Conservation (phyloP, 2,329 filamentous ascomycete species). For the Ophiostoma perfectum region DNA sequence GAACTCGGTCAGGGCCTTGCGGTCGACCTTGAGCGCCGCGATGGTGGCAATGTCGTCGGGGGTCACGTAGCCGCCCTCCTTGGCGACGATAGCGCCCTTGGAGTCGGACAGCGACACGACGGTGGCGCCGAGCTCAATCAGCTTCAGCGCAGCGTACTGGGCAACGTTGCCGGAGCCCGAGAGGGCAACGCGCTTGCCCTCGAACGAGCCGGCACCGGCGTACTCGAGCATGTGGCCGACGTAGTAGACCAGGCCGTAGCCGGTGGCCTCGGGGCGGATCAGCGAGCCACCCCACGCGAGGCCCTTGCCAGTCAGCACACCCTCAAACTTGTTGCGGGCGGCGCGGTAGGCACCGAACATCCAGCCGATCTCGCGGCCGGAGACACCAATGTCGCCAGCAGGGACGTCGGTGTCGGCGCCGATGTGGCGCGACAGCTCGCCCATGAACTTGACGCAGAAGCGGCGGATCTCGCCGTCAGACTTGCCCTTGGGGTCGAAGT, state of each 20-base stretch:
- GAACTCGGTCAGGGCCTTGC: slow-evolving; percentile 73
- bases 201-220: slow-evolving; percentile 77
- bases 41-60: slow-evolving; percentile 74
- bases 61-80: slow-evolving; percentile 62
- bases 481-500: slow-evolving; percentile 99
- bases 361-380: slow-evolving; percentile 86
- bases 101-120: slow-evolving; percentile 93
- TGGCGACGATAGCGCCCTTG: slow-evolving; percentile 75
- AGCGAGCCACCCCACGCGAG: slow-evolving; percentile 85
- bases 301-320: slow-evolving; percentile 94
- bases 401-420: slow-evolving; percentile 94
- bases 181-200: slow-evolving; percentile 89
- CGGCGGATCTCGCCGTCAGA: slow-evolving; percentile 93
- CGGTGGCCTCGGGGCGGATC: slow-evolving; percentile 92
- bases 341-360: slow-evolving; percentile 92
- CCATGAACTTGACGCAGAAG: slow-evolving; percentile 96
- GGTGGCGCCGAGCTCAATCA: slow-evolving; percentile 88
- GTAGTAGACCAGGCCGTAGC: slow-evolving; percentile 95
- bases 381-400: slow-evolving; percentile 93
- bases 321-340: slow-evolving; percentile 86
- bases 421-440: slow-evolving; percentile 91
- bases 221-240: slow-evolving; percentile 93
- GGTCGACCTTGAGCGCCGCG: slow-evolving; percentile 78
- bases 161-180: slow-evolving; percentile 97
- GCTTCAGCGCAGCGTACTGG: slow-evolving; percentile 94